Base-by-base conservation (phyloP, 2,329 filamentous ascomycete species). In the Cercospora nicotianae region DNA sequence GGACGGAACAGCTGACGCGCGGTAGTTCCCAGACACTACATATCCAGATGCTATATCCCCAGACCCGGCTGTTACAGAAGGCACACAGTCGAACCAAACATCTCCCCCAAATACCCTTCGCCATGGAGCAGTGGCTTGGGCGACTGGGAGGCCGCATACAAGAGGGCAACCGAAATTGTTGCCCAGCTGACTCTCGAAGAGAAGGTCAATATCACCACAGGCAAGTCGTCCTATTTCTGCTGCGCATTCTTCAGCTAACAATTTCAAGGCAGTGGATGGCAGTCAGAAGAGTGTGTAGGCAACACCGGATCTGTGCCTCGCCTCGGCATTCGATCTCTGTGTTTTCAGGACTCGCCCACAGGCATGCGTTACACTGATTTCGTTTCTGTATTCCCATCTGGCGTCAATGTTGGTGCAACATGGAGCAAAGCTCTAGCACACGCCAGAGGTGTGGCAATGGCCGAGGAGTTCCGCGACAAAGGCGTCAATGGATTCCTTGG, bases 341-440 rank as follows among this genome's bases (percentile, higher is more conserved):
- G 93, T 78, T 82, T 94, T 83, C 92, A 97, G 75, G 94, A 97
- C 77, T 90, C 91, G 2, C 93, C 93, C 4, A 83, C 94, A 1
- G 93, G 93, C 69, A 83, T 97, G 66, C 90, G 93, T 59, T 86
- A 89, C 67, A 86, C 87, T 71, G 93, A 96, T 79, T 94, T 91
- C 79, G 89, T 88, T 75, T 94, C 91, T 23, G 93, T 90, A 0
- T 97, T 96, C 78, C 87, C 91, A 0, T 89, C 90, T 0, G 93
- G 91, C 58, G 84, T 93, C 73, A 93, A 91, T 5, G 87, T 91
- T 33, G 93, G 90, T 10, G 91, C 92, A n/a, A 91, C 93, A 0
- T 97, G 90, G 85, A 91, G 94, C 78, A 87, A 90, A 67, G 79
- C 81, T 7, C 84, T 96, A 30, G 89, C 93, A 76, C 87, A 87